Base-by-base conservation (phyloP, 768 basidiomycete genomes). In the Gautieria morchelliformis region DNA sequence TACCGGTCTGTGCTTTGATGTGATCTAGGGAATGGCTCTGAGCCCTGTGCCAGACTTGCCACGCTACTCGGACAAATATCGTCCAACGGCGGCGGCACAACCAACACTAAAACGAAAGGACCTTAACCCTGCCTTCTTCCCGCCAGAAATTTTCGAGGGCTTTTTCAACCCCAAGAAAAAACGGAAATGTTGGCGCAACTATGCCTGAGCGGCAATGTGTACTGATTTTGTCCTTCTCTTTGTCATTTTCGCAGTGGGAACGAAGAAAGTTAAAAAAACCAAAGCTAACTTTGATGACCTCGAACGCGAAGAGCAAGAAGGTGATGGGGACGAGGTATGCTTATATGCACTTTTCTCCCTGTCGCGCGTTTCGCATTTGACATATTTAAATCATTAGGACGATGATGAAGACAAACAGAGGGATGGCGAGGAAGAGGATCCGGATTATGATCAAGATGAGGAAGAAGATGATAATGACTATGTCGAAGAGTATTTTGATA, bases 401-500 rank as follows among this genome's bases (percentile, higher is more conserved):
- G 86, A 88, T 0, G 79, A 77, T 22, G 83, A 84, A 6, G 87
- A 89, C 57, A 73, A 74, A 4, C 88, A 85, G 32, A 82, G 87
- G 15, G 76, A 69, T 24, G 86, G 81, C 20, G 87, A 86, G 11
- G 83, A 85, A 63, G 79, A 69, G 32, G 78, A 70, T 41, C 83
- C 81, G 24, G 89, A 92, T 67, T 91, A 91, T 65, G 89, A 91
- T 61, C 87, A 88, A 20, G 87, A 91, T 33, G 91, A 94, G 68
- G 61, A 71, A 14, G 89, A 91, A 63, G 90, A 92, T 65, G 90
- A 92, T 69, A 91, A 93, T 62, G 90, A 93, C 61, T 93, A 93
- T 60, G 89, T 85, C 3, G 86, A 87, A 60, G 89, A 93, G 66
- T 92, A 93, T 75, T 93, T 93, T 66, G 89, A 93, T 68, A 91